Base-by-base conservation (phyloP, 495 filamentous ascomycete species). In the Penicillium malachiteum region DNA sequence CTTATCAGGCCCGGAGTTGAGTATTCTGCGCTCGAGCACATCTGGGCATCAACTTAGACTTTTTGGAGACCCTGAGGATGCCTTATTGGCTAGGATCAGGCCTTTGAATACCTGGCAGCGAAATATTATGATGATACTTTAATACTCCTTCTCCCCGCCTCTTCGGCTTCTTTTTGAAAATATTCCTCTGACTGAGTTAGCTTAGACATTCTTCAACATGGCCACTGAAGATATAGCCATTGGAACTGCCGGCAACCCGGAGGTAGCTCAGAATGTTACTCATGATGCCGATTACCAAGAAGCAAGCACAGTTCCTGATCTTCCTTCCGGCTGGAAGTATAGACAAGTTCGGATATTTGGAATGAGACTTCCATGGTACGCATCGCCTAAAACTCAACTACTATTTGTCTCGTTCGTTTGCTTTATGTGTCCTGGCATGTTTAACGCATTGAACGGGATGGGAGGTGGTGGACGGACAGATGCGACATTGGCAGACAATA, bases 401-500 rank as follows among this genome's bases (percentile, higher is more conserved):
- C 52, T 60, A 12, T 56, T 76, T 46, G 72, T 77, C 30, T 59
- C 72, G 12, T 68, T 77, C 47, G 87, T 91, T 32, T 93, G 88
- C 68, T 92, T 92, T 77, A 67, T 92, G 52, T 92, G 89, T 66
- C 89, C 89, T 17, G 87, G 87, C 64, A 82, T 81, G 80, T 91
- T 87, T 74, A 92, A 92, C 67, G 88, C 79, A 21, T 64, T 81
- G 50, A 67, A 63, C 50, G 79, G 79, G 43, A 66, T 82, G 46
- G 79, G 79, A 34, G 79, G 79, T 49, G 79, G 69, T 50, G 79
- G 79, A 49, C 69, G 75, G 56, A 55, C 78, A 12, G 68, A 78
- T 58, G 52, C 70, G 8, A 56, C 41, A 10, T 62, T 72, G 38
- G 71, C 69, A 42, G 75, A 75, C 14, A 45, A 59, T 8, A 74